phyloP scores from a whole-genome alignment of 768 basidiomycete species.

The Suillus tomentosus region DNA sequence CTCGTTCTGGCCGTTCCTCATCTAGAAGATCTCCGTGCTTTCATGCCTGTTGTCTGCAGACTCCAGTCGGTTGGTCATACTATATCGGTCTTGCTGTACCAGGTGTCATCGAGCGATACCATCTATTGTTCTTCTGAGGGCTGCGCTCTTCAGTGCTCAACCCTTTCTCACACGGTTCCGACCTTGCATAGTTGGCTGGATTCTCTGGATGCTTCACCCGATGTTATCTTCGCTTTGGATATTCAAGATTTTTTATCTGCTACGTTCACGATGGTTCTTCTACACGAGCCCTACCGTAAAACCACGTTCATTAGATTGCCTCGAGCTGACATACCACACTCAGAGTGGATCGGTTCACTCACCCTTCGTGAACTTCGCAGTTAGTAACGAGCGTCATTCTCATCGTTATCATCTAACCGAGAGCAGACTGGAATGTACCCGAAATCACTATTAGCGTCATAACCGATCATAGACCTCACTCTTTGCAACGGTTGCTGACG shows the following conservation, averaged over 20 bases:
- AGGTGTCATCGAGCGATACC: slow-evolving; percentile 6
- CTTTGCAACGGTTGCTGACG: slow-evolving; percentile 63
- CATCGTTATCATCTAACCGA: slow-evolving; percentile 6
- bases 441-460: slow-evolving; percentile 71
- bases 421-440: slow-evolving; percentile 73
- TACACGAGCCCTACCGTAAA: slow-evolving; percentile 25
- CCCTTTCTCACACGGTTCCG: slow-evolving; percentile 13
- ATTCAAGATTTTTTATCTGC: slow-evolving; percentile 31
- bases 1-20: slow-evolving; percentile 40
- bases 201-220: slow-evolving; percentile 26
- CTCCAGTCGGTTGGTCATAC: slow-evolving; percentile 34
- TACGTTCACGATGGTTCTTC: slow-evolving; percentile 22
- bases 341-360: slow-evolving; percentile 65
- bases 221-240: slow-evolving; percentile 38
- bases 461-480: slow-evolving; percentile 74
- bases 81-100: slow-evolving; percentile 36
- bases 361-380: slow-evolving; percentile 60
- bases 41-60: slow-evolving; percentile 39
- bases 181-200: slow-evolving; percentile 35
- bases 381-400: slow-evolving; percentile 30
- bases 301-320: slow-evolving; percentile 46
- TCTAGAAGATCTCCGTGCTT: slow-evolving; percentile 33
- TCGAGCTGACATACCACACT: slow-evolving; percentile 48
- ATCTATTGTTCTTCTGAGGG: slow-evolving; percentile 17
- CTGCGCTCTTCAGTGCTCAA: slow-evolving; percentile 23